These are phyloP conservation scores for Platanus orientalis DNA, from an alignment of 164 flowering plant species.

Conservation along the genomic window DNA sequence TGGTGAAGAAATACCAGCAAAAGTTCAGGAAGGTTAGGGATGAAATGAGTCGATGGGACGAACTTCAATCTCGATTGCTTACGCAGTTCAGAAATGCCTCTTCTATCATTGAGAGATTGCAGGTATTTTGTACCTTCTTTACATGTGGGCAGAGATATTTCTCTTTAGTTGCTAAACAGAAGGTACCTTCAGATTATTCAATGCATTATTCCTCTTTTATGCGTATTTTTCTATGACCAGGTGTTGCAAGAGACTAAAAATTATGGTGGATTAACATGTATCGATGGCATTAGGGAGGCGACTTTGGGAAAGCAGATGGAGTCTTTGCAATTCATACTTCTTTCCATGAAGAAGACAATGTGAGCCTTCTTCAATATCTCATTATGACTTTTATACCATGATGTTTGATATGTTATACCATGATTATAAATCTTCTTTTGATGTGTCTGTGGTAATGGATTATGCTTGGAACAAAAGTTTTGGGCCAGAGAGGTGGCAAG, in stretches of 20 bases:
- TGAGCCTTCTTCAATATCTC: constrained; percentile 21
- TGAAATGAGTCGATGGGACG: constrained; percentile 66
- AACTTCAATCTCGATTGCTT: constrained; percentile 58
- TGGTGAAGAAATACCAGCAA: constrained; percentile 65
- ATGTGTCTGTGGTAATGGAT: too few species aligned
- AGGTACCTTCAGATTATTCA: background rate
- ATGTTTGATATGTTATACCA: background rate
- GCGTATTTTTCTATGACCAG: constrained; percentile 25
- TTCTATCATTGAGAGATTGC: constrained; percentile 59
- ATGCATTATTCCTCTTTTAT: background rate
- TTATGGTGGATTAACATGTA: constrained; percentile 45
- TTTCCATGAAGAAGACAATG: constrained; percentile 60
- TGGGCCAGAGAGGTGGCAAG: too few species aligned
- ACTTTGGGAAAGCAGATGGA: constrained; percentile 61
- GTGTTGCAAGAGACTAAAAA: constrained; percentile 42
- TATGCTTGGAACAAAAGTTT: too few species aligned
- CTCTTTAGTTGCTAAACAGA: background rate
- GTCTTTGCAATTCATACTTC: constrained; percentile 48
- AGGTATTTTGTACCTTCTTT: constrained; percentile 39
- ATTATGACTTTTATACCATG: background rate
- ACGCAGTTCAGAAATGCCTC: constrained; percentile 58
- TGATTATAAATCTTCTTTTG: background rate
- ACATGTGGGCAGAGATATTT: too few species aligned
- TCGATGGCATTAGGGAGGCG: constrained; percentile 44
- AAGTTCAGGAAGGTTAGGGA: constrained; percentile 52